Conservation (phyloP, 1,284 basidiomycete genomes). For the Singerocomus inundabilis region DNA sequence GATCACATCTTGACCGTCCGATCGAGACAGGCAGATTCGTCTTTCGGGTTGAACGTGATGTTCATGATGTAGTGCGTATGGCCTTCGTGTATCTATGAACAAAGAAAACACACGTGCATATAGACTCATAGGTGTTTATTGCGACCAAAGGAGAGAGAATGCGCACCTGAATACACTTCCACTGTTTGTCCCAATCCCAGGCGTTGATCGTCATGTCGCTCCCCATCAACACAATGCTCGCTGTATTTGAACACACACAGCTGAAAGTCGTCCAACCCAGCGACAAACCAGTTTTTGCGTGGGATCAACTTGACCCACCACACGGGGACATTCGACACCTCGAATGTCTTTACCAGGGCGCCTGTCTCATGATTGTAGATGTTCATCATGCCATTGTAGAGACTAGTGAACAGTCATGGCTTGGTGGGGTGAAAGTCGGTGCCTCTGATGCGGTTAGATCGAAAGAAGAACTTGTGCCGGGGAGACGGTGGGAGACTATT, state of each 20-base stretch:
- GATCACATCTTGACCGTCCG: slow-evolving; percentile 98
- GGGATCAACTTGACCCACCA: slow-evolving; percentile 96
- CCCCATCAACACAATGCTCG: slow-evolving; percentile 91
- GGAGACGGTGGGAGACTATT: background rate
- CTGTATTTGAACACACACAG: slow-evolving; percentile 98
- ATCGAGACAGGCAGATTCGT: slow-evolving; percentile 92
- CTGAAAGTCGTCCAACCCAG: slow-evolving; percentile 98
- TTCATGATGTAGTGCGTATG: slow-evolving; percentile 99
- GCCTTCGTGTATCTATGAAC: slow-evolving; percentile 82
- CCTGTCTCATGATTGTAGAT: slow-evolving; percentile 98
- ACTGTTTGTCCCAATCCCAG: slow-evolving; percentile 99
- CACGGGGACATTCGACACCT: slow-evolving; percentile 96
- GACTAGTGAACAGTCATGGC: slow-evolving; percentile 84
- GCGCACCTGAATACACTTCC: slow-evolving; percentile 91
- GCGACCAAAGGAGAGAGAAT: background rate
- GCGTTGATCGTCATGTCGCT: slow-evolving; percentile 99
- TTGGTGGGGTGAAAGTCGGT: slow-evolving; percentile 98
- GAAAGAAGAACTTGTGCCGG: slow-evolving; percentile 88
- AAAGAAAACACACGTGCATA: background rate
- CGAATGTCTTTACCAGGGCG: slow-evolving; percentile 93
- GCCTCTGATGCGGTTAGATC: slow-evolving; percentile 96
- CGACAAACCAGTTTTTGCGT: slow-evolving; percentile 98
- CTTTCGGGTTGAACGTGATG: slow-evolving; percentile 96
- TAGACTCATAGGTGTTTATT: too few relatives aligned
- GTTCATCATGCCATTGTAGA: too few relatives aligned